phyloP scores from a whole-genome alignment of 495 filamentous ascomycete species.

The Talaromyces thailandensis region DNA sequence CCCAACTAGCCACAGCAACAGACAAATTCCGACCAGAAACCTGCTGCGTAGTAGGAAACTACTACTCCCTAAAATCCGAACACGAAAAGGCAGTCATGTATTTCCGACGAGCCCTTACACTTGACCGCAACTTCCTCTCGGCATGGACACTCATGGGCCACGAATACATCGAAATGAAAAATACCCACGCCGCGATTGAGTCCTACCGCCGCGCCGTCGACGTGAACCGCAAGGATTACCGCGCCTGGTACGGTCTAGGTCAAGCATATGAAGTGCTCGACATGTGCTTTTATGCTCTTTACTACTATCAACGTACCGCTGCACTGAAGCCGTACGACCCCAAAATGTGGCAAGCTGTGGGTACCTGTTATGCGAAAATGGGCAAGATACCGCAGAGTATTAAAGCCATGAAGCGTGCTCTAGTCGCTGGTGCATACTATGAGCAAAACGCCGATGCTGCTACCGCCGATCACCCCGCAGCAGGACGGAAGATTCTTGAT shows the following conservation, averaged over 20 bases:
- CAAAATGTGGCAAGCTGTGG: constrained; percentile 98
- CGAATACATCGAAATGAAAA: constrained; percentile 98
- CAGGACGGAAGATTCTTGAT: constrained; percentile 57
- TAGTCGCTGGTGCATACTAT: constrained; percentile 76
- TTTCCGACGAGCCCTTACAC: constrained; percentile 90
- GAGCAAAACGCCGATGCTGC: constrained; percentile 35
- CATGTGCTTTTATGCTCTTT: constrained; percentile 93
- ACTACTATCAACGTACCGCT: constrained; percentile 95
- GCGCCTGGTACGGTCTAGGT: constrained; percentile 96
- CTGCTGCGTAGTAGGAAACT: constrained; percentile 94
- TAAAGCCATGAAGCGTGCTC: constrained; percentile 85
- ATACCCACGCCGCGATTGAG: constrained; percentile 97
- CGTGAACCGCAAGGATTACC: constrained; percentile 92
- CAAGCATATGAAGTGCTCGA: constrained; percentile 97
- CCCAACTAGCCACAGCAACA: constrained; percentile 76
- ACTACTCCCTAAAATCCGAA: constrained; percentile 84
- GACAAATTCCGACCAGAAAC: constrained; percentile 98
- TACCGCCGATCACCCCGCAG: constrained; percentile 8
- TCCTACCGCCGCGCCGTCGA: constrained; percentile 94
- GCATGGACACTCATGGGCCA: constrained; percentile 99
- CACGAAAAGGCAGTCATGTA: constrained; percentile 98
- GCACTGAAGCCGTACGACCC: constrained; percentile 84
- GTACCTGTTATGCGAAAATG: constrained; percentile 82
- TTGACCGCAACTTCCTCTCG: constrained; percentile 84
- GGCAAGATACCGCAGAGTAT: constrained; percentile 75